phyloP scores from a whole-genome alignment of 768 basidiomycete species.

The Tremella yokohamensis region DNA sequence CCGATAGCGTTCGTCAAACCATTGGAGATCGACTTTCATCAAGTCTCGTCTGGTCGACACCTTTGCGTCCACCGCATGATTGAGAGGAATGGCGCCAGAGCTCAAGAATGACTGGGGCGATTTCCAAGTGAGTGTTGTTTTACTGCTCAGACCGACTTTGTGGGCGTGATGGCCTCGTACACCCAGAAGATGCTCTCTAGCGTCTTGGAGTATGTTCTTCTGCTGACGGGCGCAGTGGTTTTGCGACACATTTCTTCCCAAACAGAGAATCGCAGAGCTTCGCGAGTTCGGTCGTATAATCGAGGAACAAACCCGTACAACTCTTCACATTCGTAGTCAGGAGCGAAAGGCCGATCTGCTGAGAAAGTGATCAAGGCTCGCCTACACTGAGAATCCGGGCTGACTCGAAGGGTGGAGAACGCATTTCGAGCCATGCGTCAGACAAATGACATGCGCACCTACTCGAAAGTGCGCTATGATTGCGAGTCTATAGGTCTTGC shows the following conservation, averaged over 20 bases:
- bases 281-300: conserved; percentile 18
- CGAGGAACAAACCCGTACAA: conserved; percentile 6
- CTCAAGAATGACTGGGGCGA: conserved; percentile 33
- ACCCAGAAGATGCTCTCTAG: not conserved
- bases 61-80: too few relatives aligned
- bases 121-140: conserved; percentile 24
- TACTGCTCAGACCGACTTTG: not conserved
- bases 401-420: conserved; percentile 20
- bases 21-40: too few relatives aligned
- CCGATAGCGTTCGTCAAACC: too few relatives aligned
- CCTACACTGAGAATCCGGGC: not conserved
- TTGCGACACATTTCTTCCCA: conserved; percentile 23
- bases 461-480: conserved; percentile 15
- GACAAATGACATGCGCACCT: conserved; percentile 10
- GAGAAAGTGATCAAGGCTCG: conserved; percentile 18
- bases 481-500: conserved; percentile 31
- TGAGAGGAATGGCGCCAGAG: conserved; percentile 10
- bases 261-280: conserved; percentile 30
- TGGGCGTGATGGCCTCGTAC: too few relatives aligned
- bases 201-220: not conserved
- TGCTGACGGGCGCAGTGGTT: conserved; percentile 28
- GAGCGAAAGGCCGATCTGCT: conserved; percentile 32
- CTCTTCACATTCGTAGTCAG: conserved; percentile 16
- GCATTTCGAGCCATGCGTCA: conserved; percentile 25
- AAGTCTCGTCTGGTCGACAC: too few relatives aligned